Percentiles rank a stretch among this genome's conserved stretches.
phyloP scores from a whole-genome alignment of 1,284 basidiomycete genomes.

The Phellopilus nigrolimitatus region DNA sequence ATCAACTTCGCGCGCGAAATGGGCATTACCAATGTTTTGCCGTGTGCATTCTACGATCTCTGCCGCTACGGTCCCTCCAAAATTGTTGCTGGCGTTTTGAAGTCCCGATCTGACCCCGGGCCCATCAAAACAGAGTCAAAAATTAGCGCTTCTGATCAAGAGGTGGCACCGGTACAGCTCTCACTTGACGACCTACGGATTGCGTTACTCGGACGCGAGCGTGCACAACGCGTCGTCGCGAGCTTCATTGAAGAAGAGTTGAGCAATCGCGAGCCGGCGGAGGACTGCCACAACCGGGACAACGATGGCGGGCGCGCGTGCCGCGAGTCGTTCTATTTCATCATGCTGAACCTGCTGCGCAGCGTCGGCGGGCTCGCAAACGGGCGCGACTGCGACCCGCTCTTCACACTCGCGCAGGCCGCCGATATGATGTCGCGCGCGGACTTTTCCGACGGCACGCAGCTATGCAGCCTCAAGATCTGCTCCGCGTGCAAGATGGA shows the following conservation, averaged over 20 bases:
- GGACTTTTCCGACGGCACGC: slow-evolving; percentile 61
- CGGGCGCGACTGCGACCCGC: slow-evolving; percentile 67
- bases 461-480: slow-evolving; percentile 52
- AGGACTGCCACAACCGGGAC: slow-evolving; percentile 40
- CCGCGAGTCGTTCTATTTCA: slow-evolving; percentile 66
- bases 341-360: slow-evolving; percentile 65
- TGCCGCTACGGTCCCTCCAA: slow-evolving; percentile 65
- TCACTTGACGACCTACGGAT: slow-evolving; percentile 42
- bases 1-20: slow-evolving; percentile 66
- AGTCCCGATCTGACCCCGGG: slow-evolving; percentile 15
- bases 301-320: slow-evolving; percentile 35
- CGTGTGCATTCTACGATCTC: slow-evolving; percentile 67
- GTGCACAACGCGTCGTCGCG: slow-evolving; percentile 56
- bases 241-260: slow-evolving; percentile 56
- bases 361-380: slow-evolving; percentile 63
- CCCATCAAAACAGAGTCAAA: slow-evolving; percentile 21
- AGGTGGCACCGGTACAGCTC: slow-evolving; percentile 29
- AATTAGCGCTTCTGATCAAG: slow-evolving; percentile 6
- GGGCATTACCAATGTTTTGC: slow-evolving; percentile 48
- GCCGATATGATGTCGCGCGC: slow-evolving; percentile 63
- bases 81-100: slow-evolving; percentile 47
- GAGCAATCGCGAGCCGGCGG: slow-evolving; percentile 41
- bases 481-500: slow-evolving; percentile 59
- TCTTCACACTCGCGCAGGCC: slow-evolving; percentile 62
- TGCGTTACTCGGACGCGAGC: slow-evolving; percentile 58